These are phyloP conservation scores for Cronartium ribicola DNA, from an alignment of 1,284 basidiomycete genomes.

Conservation along the genomic window DNA sequence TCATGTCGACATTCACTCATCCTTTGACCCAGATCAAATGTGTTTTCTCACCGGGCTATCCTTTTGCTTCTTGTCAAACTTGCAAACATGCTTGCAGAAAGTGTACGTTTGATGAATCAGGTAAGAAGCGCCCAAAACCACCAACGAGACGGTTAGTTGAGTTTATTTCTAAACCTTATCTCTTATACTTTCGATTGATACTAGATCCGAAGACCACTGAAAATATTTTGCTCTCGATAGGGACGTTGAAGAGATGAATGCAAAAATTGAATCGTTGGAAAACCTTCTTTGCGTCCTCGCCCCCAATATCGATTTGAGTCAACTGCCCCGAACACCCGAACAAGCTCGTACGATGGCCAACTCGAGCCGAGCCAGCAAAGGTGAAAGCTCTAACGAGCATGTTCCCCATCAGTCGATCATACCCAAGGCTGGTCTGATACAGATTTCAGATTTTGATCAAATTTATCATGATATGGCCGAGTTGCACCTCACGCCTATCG, in stretches of 20 bases:
- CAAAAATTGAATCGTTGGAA: slow-evolving; percentile 23
- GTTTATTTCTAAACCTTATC: too few relatives aligned
- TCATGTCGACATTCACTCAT: background rate
- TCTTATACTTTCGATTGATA: too few relatives aligned
- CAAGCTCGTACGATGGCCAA: slow-evolving; percentile 13
- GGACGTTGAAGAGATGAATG: slow-evolving; percentile 21
- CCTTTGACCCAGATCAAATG: slow-evolving; percentile 23
- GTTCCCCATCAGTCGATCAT: too few relatives aligned
- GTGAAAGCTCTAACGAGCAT: background rate
- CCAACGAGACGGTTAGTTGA: slow-evolving; percentile 24
- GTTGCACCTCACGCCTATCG: background rate
- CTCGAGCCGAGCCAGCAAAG: too few relatives aligned
- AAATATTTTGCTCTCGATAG: too few relatives aligned
- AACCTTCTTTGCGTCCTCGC: slow-evolving; percentile 15
- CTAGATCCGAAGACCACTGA: too few relatives aligned
- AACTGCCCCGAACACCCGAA: slow-evolving; percentile 13
- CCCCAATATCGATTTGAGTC: slow-evolving; percentile 22
- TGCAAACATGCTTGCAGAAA: slow-evolving; percentile 11
- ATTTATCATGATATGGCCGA: background rate
- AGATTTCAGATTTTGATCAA: background rate
- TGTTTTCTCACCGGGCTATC: background rate
- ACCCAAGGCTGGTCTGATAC: background rate
- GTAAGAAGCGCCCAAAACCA: slow-evolving; percentile 22
- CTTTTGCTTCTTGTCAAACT: slow-evolving; percentile 9
- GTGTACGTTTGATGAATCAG: slow-evolving; percentile 21